These are phyloP conservation scores for Gossypium mustelinum DNA, from an alignment of 345 rosid species.

Conservation along the genomic window DNA sequence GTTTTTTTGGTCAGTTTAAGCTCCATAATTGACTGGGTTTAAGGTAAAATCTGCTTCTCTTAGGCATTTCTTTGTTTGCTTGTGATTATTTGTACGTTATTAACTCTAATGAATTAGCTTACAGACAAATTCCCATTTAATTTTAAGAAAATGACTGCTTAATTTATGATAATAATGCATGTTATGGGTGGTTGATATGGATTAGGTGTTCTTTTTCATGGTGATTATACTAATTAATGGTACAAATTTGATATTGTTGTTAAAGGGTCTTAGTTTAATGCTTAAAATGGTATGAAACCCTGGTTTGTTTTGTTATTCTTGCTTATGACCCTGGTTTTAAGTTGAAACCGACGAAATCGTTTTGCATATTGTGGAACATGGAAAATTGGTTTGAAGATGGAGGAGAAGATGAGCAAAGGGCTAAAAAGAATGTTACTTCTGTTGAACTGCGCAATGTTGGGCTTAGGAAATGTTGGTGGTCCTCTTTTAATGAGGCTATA, in stretches of 20 bases:
- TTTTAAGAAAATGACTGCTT: neutral
- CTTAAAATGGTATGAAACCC: neutral
- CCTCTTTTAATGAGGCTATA: constrained; percentile 25
- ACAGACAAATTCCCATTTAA: too few relatives aligned
- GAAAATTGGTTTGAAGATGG: constrained; percentile 4
- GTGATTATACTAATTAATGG: neutral
- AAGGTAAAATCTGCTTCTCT: too few relatives aligned
- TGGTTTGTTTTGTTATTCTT: neutral
- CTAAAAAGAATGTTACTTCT: constrained; percentile 20
- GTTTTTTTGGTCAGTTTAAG: too few relatives aligned
- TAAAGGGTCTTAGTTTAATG: neutral
- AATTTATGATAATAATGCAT: neutral
- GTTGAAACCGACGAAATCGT: neutral
- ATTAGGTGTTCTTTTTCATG: neutral
- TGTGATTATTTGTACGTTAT: too few relatives aligned
- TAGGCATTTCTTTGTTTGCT: too few relatives aligned
- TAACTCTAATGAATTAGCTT: too few relatives aligned
- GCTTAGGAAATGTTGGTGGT: constrained; percentile 19
- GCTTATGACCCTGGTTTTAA: neutral
- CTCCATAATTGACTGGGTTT: too few relatives aligned
- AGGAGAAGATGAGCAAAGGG: constrained; percentile 19
- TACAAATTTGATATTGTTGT: neutral
- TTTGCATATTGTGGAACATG: neutral
- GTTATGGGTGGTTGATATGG: neutral
- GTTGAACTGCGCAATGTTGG: constrained; percentile 24